These are phyloP conservation scores for Rhodotorula kratochvilovae DNA, from an alignment of 768 basidiomycete species.

Conservation along the genomic window DNA sequence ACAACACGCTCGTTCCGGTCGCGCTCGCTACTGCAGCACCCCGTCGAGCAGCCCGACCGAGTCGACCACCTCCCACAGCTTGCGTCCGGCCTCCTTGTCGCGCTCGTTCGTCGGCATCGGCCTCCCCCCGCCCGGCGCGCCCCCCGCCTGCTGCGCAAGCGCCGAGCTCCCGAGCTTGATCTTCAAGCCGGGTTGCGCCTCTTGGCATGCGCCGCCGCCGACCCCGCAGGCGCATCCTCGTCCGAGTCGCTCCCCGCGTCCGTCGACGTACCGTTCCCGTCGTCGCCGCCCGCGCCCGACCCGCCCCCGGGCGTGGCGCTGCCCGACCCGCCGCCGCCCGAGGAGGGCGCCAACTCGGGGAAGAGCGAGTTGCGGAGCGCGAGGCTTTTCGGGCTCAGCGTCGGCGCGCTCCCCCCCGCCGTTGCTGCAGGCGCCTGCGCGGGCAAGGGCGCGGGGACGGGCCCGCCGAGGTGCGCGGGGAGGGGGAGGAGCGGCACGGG, in stretches of 20 bases:
- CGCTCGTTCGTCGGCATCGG: neutral
- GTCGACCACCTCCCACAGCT: slow-evolving; percentile 39
- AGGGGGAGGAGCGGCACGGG: slow-evolving; percentile 22
- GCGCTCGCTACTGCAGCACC: slow-evolving; percentile 4
- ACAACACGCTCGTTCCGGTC: no score
- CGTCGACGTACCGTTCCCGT: slow-evolving; percentile 27
- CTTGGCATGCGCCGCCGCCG: neutral
- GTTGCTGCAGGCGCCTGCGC: neutral
- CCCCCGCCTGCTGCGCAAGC: neutral
- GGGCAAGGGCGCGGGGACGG: neutral
- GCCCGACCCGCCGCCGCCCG: neutral
- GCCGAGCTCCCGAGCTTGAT: slow-evolving; percentile 19
- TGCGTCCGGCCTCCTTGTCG: slow-evolving; percentile 25
- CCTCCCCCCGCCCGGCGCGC: neutral
- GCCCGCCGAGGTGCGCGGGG: neutral
- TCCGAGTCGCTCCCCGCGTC: slow-evolving; percentile 26
- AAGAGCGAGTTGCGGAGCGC: slow-evolving; percentile 37
- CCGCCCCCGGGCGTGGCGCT: neutral
- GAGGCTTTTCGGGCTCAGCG: slow-evolving; percentile 25
- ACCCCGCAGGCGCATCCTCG: neutral
- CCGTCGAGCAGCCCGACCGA: slow-evolving; percentile 29
- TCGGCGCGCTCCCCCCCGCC: neutral
- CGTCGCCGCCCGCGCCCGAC: neutral
- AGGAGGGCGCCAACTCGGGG: slow-evolving; percentile 26
- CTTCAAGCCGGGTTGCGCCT: slow-evolving; percentile 7